Evolutionary conservation across 176 grass and related monocot species (phyloP).

Genomic region (Ensete glaucum): DNA sequence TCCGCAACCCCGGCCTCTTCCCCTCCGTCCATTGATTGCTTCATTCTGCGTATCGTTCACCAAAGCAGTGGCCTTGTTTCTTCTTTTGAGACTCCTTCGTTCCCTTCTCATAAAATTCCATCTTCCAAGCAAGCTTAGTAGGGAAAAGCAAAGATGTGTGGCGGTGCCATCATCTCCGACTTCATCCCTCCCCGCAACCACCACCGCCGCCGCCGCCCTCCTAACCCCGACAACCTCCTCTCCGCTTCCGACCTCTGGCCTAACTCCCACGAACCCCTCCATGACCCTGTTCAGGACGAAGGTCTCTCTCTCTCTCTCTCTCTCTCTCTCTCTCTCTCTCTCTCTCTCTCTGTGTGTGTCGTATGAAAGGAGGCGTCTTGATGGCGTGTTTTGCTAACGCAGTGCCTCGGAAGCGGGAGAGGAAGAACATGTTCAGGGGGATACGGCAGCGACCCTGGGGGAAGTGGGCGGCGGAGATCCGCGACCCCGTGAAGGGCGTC

Average conservation of each 20-base stretch:
- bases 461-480: conserved; percentile 53
- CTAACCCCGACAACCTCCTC: neutral
- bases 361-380: neutral
- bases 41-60: too few relatives aligned
- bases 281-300: conserved; percentile 15
- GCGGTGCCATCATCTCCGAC: conserved; percentile 78
- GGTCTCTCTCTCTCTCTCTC: conserved; percentile 4
- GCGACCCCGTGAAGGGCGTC: conserved; percentile 67
- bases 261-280: neutral
- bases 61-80: too few relatives aligned
- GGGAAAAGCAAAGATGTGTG: conserved; percentile 46
- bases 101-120: neutral
- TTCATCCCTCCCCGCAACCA: conserved; percentile 44
- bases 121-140: neutral
- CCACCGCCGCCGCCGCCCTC: neutral
- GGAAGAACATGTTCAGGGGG: conserved; percentile 78
- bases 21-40: too few relatives aligned
- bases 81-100: neutral
- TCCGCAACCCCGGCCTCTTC: too few relatives aligned
- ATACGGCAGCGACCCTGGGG: conserved; percentile 61
- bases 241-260: conserved; percentile 57
- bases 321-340: neutral
- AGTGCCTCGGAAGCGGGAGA: conserved; percentile 30
- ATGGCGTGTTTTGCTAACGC: neutral
- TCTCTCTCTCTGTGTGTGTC: neutral